phyloP scores from a whole-genome alignment of 2,329 filamentous ascomycete genomes.

The Dactylellina parvicollis region DNA sequence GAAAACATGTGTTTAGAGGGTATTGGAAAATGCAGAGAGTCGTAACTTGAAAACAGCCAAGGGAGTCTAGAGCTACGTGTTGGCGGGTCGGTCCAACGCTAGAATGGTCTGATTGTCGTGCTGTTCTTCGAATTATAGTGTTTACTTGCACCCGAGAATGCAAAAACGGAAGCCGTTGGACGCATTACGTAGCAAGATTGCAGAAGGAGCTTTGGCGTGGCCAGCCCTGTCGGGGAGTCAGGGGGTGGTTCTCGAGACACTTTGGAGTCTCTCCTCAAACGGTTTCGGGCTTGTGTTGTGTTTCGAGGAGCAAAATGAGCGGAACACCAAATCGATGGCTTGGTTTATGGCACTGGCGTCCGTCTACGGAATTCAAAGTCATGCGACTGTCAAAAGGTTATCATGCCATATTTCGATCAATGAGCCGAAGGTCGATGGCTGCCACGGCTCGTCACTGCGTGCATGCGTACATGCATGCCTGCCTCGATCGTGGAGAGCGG shows the following conservation, averaged over 20 bases:
- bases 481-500: no score
- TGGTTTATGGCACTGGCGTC: not conserved
- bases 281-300: constrained; percentile 34
- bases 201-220: not conserved
- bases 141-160: not conserved
- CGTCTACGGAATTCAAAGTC: constrained; percentile 29
- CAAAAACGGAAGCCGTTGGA: not conserved
- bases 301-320: constrained; percentile 16
- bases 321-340: not conserved
- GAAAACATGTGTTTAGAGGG: no score
- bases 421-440: no score
- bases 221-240: constrained; percentile 3
- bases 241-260: constrained; percentile 34
- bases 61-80: not conserved
- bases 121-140: no score
- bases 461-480: no score
- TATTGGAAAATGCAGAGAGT: no score
- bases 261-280: constrained; percentile 43
- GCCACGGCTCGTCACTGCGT: no score
- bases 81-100: no score
- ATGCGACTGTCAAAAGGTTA: constrained; percentile 46
- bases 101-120: not conserved
- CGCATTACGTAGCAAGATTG: constrained; percentile 3
- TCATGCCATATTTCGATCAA: constrained; percentile 28
- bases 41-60: no score